Evolutionary conservation across 2,329 filamentous ascomycete species (phyloP).

Genomic region (Ophioceras dolichostomum): DNA sequence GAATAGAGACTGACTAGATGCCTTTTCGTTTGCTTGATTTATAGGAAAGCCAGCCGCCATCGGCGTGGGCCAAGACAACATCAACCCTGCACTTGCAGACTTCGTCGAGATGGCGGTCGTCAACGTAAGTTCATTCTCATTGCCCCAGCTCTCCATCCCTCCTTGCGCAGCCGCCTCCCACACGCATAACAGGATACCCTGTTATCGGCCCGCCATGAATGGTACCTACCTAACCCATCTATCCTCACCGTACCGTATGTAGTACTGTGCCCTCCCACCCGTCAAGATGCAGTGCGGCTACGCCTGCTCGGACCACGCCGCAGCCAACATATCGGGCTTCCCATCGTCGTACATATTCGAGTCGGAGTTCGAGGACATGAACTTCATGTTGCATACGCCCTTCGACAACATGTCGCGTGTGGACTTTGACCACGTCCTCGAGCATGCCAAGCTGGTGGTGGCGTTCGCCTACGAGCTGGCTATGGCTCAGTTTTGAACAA

Average conservation of each 20-base stretch:
- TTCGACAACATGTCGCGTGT: conserved; percentile 60
- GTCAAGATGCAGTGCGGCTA: conserved; percentile 38
- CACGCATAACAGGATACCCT: no score
- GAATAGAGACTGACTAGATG: not conserved
- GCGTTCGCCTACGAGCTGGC: conserved; percentile 34
- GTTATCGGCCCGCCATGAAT: not conserved
- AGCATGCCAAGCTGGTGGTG: conserved; percentile 42
- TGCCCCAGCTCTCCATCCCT: no score
- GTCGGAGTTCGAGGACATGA: conserved; percentile 43
- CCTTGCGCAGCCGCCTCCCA: no score
- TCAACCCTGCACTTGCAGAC: conserved; percentile 51
- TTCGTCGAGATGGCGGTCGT: conserved; percentile 87
- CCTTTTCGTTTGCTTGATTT: not conserved
- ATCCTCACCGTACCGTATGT: not conserved
- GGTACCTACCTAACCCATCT: no score
- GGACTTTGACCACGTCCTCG: conserved; percentile 52
- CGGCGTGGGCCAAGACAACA: not conserved
- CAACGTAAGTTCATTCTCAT: not conserved
- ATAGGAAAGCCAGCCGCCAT: not conserved
- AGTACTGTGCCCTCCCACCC: conserved; percentile 67
- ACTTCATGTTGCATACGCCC: conserved; percentile 61
- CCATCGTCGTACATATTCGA: conserved; percentile 54
- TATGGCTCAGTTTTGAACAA: conserved; percentile 19
- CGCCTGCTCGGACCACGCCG: conserved; percentile 55
- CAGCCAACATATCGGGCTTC: conserved; percentile 52